These are phyloP conservation scores for Penicillium sp. DNA, from an alignment of 2,329 filamentous ascomycete genomes.

Conservation along the genomic window DNA sequence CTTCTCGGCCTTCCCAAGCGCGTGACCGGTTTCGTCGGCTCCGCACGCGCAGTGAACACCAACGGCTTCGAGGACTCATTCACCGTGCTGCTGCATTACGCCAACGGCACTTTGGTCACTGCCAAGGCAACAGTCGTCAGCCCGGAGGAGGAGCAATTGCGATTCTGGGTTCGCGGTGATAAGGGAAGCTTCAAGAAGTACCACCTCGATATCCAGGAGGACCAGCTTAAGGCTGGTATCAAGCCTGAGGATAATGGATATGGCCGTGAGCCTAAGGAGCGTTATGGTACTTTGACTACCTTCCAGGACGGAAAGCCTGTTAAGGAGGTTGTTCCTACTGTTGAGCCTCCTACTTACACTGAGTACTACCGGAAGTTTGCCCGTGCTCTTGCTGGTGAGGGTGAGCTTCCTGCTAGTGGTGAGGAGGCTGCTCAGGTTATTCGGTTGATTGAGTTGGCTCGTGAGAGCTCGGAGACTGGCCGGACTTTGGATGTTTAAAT, in stretches of 20 bases:
- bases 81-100: slow-evolving; percentile 68
- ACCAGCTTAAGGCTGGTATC: slow-evolving; percentile 66
- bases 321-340: slow-evolving; percentile 56
- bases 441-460: slow-evolving; percentile 57
- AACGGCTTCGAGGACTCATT: slow-evolving; percentile 51
- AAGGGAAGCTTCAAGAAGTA: slow-evolving; percentile 74
- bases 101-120: slow-evolving; percentile 63
- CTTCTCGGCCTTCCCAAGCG: slow-evolving; percentile 68
- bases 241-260: slow-evolving; percentile 63
- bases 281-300: slow-evolving; percentile 59
- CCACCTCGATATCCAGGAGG: slow-evolving; percentile 72
- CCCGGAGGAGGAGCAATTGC: slow-evolving; percentile 66
- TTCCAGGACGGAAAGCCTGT: slow-evolving; percentile 55
- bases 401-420: slow-evolving; percentile 55
- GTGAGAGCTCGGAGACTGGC: slow-evolving; percentile 54
- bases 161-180: slow-evolving; percentile 75
- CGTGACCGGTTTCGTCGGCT: slow-evolving; percentile 68
- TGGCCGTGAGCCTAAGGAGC: slow-evolving; percentile 61
- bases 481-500: slow-evolving; percentile 46
- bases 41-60: slow-evolving; percentile 62
- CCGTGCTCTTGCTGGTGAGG: slow-evolving; percentile 54
- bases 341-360: slow-evolving; percentile 67
- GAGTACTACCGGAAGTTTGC: slow-evolving; percentile 64
- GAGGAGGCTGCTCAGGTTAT: slow-evolving; percentile 56
- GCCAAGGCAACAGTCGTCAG: slow-evolving; percentile 69